Evolutionary conservation across 176 grass and related monocot species (phyloP).

Genomic region (Miscanthus lutarioriparius): DNA sequence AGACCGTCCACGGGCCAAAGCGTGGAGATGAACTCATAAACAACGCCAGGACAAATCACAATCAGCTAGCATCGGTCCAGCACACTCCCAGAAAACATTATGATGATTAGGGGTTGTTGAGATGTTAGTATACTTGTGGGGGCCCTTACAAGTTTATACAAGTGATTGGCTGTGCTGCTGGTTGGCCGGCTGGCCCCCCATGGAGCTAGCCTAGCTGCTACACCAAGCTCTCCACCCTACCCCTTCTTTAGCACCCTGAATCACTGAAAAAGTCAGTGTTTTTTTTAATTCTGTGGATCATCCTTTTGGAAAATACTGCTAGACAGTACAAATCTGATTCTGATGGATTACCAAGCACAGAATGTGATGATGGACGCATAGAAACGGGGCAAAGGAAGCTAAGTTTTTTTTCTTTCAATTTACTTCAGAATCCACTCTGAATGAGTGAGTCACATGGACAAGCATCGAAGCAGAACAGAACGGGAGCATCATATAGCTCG

Average conservation of each 20-base stretch:
- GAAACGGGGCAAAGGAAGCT: not conserved
- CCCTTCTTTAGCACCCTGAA: conserved; percentile 33
- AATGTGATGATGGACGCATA: not conserved
- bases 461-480: not conserved
- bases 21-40: conserved; percentile 22
- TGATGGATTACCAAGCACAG: conserved; percentile 8
- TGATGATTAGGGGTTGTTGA: conserved; percentile 51
- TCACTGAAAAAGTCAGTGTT: conserved; percentile 26
- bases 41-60: conserved; percentile 46
- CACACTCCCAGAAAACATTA: conserved; percentile 28
- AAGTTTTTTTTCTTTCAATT: conserved; percentile 6
- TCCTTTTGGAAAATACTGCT: not conserved
- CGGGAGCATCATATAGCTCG: not conserved
- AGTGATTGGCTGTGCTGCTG: conserved; percentile 3
- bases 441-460: conserved; percentile 18
- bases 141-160: not conserved
- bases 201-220: conserved; percentile 30
- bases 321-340: not conserved
- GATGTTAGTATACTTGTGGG: conserved; percentile 37
- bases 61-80: conserved; percentile 39
- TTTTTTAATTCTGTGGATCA: not conserved
- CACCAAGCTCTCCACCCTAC: conserved; percentile 21
- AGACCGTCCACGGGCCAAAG: conserved; percentile 8
- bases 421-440: not conserved
- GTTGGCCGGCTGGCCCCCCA: conserved; percentile 12